Base-by-base conservation (phyloP, 306 rosid species). In the Malus sylvestris region DNA sequence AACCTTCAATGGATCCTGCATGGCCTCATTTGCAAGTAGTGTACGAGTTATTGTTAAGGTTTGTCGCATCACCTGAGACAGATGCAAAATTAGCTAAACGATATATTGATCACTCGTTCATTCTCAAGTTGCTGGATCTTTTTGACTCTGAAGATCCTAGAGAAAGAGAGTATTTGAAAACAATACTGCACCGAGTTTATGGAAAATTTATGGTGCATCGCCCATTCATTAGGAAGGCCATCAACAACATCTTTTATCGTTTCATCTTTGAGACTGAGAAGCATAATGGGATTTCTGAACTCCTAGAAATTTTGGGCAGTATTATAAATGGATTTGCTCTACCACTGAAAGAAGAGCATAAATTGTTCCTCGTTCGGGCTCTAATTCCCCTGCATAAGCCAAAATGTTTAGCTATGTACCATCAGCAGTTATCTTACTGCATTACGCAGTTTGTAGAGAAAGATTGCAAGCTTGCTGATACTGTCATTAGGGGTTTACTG, bases 11-110 rank as follows among this genome's bases (percentile, higher is more conserved):
- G 97, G 97, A 92, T 78, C 92, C 96, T 69, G 86, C 91, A 4
- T 92, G 97, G 97, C 88, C 93, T 58, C 97, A 92, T 79, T 84
- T 92, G 87, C 97, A 92, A 65, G 79, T 92, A 16, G 96, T 92
- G 52, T 87, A 91, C 20, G 97, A 91, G 84, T 86, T 91, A 77
- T 85, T 91, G 64, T 87, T 91, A 46, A 78, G 92, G 59, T 91
- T 91, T 68, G 88, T 91, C 3, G 88, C 97, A 13, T 91, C 93
- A 2, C 88, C 92, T 46, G 97, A 91, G 81, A 80, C 87, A 69
- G 97, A 91, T 70, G 92, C 91, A 0, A 89, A 91, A 81, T 69
- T 91, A 88, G 89, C 97, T 44, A 91, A 91, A 87, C 79, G 87
- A 62, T 87, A 81, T 18, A 71, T 91, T 72, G 94, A 89, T 73